Base-by-base conservation (phyloP, 441 rosid species). In the Eutrema salsugineum region DNA sequence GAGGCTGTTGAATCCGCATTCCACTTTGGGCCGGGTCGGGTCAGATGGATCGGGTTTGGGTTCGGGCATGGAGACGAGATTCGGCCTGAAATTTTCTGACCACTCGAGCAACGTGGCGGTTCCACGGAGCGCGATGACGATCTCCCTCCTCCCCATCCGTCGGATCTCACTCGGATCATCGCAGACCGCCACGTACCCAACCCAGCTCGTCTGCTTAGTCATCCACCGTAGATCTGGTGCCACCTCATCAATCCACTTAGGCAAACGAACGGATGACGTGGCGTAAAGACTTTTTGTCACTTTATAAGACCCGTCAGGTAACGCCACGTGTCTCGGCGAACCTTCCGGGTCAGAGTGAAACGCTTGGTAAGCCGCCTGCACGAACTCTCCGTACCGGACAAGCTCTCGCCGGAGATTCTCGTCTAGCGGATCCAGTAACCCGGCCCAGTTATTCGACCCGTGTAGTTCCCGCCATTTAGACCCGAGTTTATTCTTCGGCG, bases 121-220 rank as follows among this genome's bases (percentile, higher is more conserved):
- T 11, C 94, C 94, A 0, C 94, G 90, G 3, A 89, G 76, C 5
- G 91, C 86, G 70, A 89, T 85, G 40, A 89, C 87, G 7, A 89
- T 85, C 55, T 89, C 94, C 39, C 94, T 80, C 76, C 94, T 80
- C 0, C 91, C 91, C 94, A 89, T 89, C 76, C 94, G 87, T 63
- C 83, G 87, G 76, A 86, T 85, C 79, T 88, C 94, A 6, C 36
- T 63, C 39, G 30, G 68, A 35, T 88, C 91, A 17, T 87, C 91
- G 22, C 91, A 88, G 1, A 88, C 91, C 8, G 94, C 94, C 16
- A 88, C 94, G 76, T 79, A 88, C 6, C 94, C 94, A 48, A 87
- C 81, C 88, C 94, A 85, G 64, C 91, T 88, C 2, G 91, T 85
- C 59, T 87, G 78, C 50, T 87, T 90, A 20, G 91, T 88, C 89